Percentiles rank a stretch among this genome's conserved stretches.
Conservation (phyloP, 2,329 filamentous ascomycete species). For the Exophiala dermatitidis region DNA sequence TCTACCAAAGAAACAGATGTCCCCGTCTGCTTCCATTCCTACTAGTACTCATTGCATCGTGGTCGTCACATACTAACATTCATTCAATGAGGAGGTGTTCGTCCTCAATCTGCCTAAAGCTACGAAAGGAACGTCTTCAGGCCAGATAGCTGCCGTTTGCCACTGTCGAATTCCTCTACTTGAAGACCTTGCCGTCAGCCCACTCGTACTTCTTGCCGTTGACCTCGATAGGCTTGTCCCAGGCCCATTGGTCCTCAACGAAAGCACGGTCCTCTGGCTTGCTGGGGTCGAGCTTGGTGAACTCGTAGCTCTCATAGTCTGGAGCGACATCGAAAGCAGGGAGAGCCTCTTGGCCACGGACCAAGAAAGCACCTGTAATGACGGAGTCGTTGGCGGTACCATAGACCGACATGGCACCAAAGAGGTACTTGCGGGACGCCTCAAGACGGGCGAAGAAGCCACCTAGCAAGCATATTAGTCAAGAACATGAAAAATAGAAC, state of each 20-base stretch:
- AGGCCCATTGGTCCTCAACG: conserved; percentile 80
- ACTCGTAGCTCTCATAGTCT: conserved; percentile 92
- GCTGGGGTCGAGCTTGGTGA: conserved; percentile 88
- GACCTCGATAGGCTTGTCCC: conserved; percentile 75
- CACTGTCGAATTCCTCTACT: conserved; percentile 53
- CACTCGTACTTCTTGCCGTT: conserved; percentile 83
- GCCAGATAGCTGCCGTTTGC: too few species aligned
- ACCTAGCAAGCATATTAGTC: conserved; percentile 37
- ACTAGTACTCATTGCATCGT: not conserved
- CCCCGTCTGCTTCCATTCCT: not conserved
- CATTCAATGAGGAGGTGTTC: not conserved
- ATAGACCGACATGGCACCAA: conserved; percentile 84
- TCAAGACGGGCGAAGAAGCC: conserved; percentile 98
- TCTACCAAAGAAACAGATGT: too few species aligned
- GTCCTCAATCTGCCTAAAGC: not conserved
- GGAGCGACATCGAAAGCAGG: conserved; percentile 95
- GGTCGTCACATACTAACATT: conserved; percentile 2
- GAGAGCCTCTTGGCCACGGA: conserved; percentile 79
- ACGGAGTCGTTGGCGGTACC: conserved; percentile 81
- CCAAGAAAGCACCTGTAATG: conserved; percentile 86
- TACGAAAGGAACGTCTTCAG: not conserved
- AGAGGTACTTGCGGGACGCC: conserved; percentile 95
- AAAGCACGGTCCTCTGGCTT: conserved; percentile 79
- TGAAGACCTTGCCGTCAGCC: conserved; percentile 97
- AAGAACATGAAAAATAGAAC: not conserved